Percentiles rank a stretch among this genome's conserved stretches.
Evolutionary conservation across 2,329 filamentous ascomycete species (phyloP).

Genomic region (Aspergillus niger): DNA sequence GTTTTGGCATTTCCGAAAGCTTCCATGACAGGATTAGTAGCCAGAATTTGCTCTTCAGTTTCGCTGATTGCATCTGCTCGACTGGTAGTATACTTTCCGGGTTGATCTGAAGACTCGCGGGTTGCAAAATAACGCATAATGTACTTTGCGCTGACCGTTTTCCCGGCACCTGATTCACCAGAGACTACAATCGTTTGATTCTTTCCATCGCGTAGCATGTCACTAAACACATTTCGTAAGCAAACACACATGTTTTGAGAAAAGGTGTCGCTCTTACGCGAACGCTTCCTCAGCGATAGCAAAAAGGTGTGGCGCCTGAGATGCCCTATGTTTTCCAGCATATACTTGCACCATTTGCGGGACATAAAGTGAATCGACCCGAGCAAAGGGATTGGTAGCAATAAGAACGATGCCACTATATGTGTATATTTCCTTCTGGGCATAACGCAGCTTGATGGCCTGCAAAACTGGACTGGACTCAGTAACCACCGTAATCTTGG

Average conservation of each 20-base stretch:
- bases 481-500: slow-evolving; percentile 18
- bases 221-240: slow-evolving; percentile 58
- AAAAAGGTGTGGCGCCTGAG: slow-evolving; percentile 96
- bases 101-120: slow-evolving; percentile 87
- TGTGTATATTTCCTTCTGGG: slow-evolving; percentile 99
- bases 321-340: slow-evolving; percentile 92
- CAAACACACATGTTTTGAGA: slow-evolving; percentile 6
- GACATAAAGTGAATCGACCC: slow-evolving; percentile 96
- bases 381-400: slow-evolving; percentile 95
- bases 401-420: slow-evolving; percentile 99
- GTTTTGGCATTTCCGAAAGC: slow-evolving; percentile 99
- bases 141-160: slow-evolving; percentile 99
- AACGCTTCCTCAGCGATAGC: slow-evolving; percentile 99
- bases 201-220: slow-evolving; percentile 93
- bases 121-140: slow-evolving; percentile 99
- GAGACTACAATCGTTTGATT: slow-evolving; percentile 99
- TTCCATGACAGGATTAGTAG: slow-evolving; percentile 99
- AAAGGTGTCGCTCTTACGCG: slow-evolving; percentile 62
- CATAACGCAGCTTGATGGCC: slow-evolving; percentile 94
- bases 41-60: slow-evolving; percentile 96
- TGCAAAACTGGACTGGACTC: slow-evolving; percentile 70
- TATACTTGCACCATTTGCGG: slow-evolving; percentile 99
- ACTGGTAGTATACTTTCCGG: slow-evolving; percentile 74
- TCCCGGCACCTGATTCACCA: slow-evolving; percentile 96
- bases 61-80: slow-evolving; percentile 83